Evolutionary conservation across 495 filamentous ascomycete genomes (phyloP).

Genomic region (Hypoxylon lienhwacheense): DNA sequence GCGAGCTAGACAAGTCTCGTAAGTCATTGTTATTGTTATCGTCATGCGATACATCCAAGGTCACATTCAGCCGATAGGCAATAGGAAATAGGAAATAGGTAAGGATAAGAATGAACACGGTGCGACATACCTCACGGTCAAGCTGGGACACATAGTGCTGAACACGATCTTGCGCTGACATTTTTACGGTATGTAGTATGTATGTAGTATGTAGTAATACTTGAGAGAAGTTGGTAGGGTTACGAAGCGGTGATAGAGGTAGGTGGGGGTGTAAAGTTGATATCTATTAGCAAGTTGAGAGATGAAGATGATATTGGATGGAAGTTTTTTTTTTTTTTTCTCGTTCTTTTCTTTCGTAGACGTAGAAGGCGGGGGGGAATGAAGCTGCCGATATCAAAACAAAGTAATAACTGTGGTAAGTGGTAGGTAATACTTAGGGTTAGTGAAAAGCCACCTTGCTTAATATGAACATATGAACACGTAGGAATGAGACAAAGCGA

Average conservation of each 20-base stretch:
- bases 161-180: conserved; percentile 86
- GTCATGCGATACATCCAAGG: conserved; percentile 30
- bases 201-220: background rate
- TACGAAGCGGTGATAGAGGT: conserved; percentile 14
- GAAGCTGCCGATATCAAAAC: conserved; percentile 36
- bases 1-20: conserved; percentile 67
- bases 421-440: conserved; percentile 38
- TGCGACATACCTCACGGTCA: conserved; percentile 87
- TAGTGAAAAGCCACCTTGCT: conserved; percentile 41
- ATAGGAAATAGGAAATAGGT: background rate
- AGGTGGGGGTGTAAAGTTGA: conserved; percentile 34
- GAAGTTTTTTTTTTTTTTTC: too few species aligned
- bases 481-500: conserved; percentile 30
- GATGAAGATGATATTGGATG: too few species aligned
- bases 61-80: conserved; percentile 4
- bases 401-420: conserved; percentile 32
- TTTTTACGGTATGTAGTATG: conserved; percentile 36
- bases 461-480: conserved; percentile 32
- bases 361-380: conserved; percentile 31
- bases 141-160: conserved; percentile 87
- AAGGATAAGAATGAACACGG: background rate
- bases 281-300: too few species aligned
- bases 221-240: background rate
- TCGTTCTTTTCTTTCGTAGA: too few species aligned
- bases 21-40: conserved; percentile 29